Base-by-base conservation (phyloP, 768 basidiomycete species). In the Leucosporidium yakuticum region DNA sequence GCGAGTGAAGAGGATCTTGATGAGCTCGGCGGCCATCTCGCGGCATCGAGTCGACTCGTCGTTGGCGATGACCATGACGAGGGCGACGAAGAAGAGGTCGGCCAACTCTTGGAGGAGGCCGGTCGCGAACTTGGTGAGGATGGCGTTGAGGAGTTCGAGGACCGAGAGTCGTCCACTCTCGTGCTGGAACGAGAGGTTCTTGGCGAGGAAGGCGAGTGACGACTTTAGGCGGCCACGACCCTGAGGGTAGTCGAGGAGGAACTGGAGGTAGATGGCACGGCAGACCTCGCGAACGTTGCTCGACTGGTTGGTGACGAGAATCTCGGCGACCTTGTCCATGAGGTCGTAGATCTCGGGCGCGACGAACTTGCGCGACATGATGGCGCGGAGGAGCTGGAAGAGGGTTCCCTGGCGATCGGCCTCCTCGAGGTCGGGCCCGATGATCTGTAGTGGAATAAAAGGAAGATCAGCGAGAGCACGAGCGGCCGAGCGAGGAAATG, bases 281-380 rank as follows among this genome's bases (percentile, higher is more conserved):
- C 91, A 95, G 14, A 90, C 85, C 77, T 96, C 93, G 76, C 94
- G 94, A 12, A 95, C 91, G 73, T 89, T 87, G 0, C 86, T 78
- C 4, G 94, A 92, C 78, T 98, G 95, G 73, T 85, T 93, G 19
- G 92, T 94, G 50, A 99, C 91, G 83, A 96, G 87, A 73, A 95
- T 85, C 71, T 91, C 88, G 4, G 91, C 87, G 27, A 97, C 87
- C 67, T 87, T 86, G 68, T 91, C 90, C 94, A 99, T 97, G 47
- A 94, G 80, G 78, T 98, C 94, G 80, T 99, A 99, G 60, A 99
- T 88, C 79, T 98, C 96, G 0, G 91, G 91, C 0, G 95, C 90
- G 39, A 98, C 87, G 70, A 98, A 89, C 76, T 90, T 91, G 39
- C 94, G 86, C 8, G 88, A 84, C 21, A 98, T 87, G 73, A 98